Evolutionary conservation across 2,329 filamentous ascomycete genomes (phyloP), one percentile per base, ranked within the genome.

Genomic region (Fusarium brachygibbosum): DNA sequence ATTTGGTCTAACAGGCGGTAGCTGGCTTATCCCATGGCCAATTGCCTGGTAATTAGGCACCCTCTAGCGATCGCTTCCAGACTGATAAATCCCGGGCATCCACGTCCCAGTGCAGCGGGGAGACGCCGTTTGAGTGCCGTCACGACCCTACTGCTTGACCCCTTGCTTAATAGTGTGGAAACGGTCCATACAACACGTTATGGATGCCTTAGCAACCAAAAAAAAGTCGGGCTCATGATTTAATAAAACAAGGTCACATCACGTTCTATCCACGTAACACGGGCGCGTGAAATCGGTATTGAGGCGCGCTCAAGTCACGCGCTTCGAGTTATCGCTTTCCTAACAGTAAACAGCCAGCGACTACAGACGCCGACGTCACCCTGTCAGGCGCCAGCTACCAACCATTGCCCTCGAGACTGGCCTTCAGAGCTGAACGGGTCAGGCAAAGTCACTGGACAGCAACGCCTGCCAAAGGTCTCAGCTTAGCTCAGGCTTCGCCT

Each of bases 201-300:
- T 55, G 66, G 63, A 70, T 72, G 72, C 72, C 72, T 74, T 67
- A 72, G 72, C 72, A 75, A 74, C 71, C 64, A 34, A 42, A 31
- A 40, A 61, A 56, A 40, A 40, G 42, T 34, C 17, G 23, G 42
- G 58, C 63, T 64, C 68, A 68, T 60, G 63, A 70, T 68, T 64
- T 23, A 52, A 58, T 54, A 62, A 66, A 70, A 51, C 62, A 67
- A 54, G 58, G 61, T 63, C 72, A 65, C 65, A 58, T 70, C 68
- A 63, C 57, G 51, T 69, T 49, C 41, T 58, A 54, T 50, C 58
- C 49, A 34, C 37, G 37, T 60, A 70, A 66, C 67, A 38, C 63
- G 53, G 45, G 53, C 63, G 63, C 67, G 67, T 64, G 67, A 58
- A 70, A 70, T 64, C 9, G 21, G 23, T 41, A 54, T 58, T 17